Percentiles rank a stretch among this genome's conserved stretches.
Conservation (phyloP, 2,329 filamentous ascomycete species). For the Beauveria bassiana region DNA sequence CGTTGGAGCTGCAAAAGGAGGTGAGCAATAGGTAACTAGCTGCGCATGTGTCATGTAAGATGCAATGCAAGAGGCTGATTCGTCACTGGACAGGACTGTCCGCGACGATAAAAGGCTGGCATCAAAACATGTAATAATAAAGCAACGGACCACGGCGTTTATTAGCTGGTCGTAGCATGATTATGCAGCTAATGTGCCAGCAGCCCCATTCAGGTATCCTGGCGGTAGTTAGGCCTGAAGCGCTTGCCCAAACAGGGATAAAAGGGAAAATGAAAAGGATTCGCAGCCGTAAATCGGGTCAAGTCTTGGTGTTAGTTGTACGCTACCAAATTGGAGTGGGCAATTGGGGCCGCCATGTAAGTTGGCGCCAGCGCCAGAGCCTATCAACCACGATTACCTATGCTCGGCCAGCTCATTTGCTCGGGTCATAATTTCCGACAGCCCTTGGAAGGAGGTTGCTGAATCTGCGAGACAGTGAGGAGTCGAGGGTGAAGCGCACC, state of each 20-base stretch:
- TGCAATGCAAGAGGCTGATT: neutral
- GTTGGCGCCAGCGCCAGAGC: conserved; percentile 1
- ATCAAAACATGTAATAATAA: neutral
- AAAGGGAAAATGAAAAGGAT: neutral
- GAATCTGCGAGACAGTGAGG: neutral
- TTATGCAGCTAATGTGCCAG: neutral
- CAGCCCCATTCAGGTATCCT: neutral
- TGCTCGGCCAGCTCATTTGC: conserved; percentile 7
- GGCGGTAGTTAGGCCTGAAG: neutral
- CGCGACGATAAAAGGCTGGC: neutral
- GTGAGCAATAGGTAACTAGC: neutral
- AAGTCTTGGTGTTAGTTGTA: conserved; percentile 5
- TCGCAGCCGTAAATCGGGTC: conserved; percentile 6
- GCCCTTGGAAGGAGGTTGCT: neutral
- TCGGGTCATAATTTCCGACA: neutral
- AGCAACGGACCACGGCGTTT: neutral
- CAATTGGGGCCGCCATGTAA: neutral
- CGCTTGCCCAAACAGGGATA: neutral
- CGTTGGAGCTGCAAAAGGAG: neutral
- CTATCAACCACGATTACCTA: neutral
- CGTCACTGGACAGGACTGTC: neutral
- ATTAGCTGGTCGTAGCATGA: no score
- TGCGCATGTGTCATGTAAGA: neutral
- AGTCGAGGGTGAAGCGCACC: neutral
- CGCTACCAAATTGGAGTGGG: conserved; percentile 8